Base-by-base conservation (phyloP, 2,329 filamentous ascomycete genomes). In the Penicillium sp. region DNA sequence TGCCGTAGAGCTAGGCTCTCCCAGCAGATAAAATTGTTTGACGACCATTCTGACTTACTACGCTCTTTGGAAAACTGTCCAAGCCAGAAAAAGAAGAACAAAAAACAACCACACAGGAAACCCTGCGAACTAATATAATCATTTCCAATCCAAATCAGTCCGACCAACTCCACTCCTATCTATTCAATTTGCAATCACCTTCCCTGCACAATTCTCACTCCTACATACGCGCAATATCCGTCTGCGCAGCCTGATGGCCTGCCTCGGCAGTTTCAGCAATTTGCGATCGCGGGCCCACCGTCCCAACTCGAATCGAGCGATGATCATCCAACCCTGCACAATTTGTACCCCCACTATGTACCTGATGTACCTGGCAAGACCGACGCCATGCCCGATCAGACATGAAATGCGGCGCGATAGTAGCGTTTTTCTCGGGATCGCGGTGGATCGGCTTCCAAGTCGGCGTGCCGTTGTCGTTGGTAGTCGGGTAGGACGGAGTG, bases 11-110 rank as follows among this genome's bases (percentile, higher is more conserved):
- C 56, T 59, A 26, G 64, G 56, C 35, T 71, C 69, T 19, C 68
- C 69, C 53, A 68, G 56, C 45, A 71, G 30, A 19, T 69, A 64
- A 42, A 71, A 70, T 24, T 64, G 53, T 30, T 69, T 67, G 7
- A 54, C 59, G 42, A 58, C 40, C 67, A 67, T 70, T 12, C 10
- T 68, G 42, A 53, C 26, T 38, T 15, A 13, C 10, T 38, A 22
- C n/a, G 26, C n/a, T 28, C 47, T 26, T 49, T 35, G 10, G 19
- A 22, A 40, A 26, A 13, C 15, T 6, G 24, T 17, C 30, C 9
- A 37, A 37, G 19, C 9, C 24, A 58, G 30, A 50, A 54, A 35
- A 59, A 38, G 40, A 38, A 47, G 24, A 56, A 56, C 33, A 5
- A 26, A 13, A 17, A 17, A 15, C 26, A 17, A 55, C 22, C 6